phyloP scores from a whole-genome alignment of 108 stramenopile species.

The Nitzschia inconspicua region DNA sequence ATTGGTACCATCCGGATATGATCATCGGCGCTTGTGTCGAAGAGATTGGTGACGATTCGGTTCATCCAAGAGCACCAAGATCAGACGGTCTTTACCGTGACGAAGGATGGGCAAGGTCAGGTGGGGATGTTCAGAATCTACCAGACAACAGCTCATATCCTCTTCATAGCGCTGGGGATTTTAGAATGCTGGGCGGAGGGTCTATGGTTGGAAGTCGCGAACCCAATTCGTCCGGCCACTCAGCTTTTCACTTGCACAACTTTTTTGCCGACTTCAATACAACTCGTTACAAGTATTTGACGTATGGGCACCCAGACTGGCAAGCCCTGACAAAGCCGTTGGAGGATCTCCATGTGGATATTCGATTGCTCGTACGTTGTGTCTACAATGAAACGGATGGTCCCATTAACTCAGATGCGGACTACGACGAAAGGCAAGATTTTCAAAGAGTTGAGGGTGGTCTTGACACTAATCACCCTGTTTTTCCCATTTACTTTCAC shows the following conservation, averaged over 20 bases:
- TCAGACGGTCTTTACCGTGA: background rate
- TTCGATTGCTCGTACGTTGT: conserved; percentile 7
- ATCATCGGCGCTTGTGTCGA: conserved; percentile 51
- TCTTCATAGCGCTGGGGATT: conserved; percentile 18
- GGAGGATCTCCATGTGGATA: conserved; percentile 1
- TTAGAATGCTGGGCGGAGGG: conserved; percentile 8
- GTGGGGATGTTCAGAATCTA: background rate
- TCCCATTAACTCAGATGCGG: background rate
- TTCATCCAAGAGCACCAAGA: conserved; percentile 23
- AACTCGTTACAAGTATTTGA: conserved; percentile 41
- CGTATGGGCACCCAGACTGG: conserved; percentile 42
- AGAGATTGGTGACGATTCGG: conserved; percentile 31
- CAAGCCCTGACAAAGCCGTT: conserved; percentile 7
- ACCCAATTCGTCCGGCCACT: conserved; percentile 2
- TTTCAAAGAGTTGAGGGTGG: background rate
- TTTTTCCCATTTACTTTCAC: background rate
- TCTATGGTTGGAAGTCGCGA: background rate
- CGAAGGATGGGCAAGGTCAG: conserved; percentile 1
- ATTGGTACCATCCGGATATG: conserved; percentile 53
- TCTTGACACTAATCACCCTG: background rate
- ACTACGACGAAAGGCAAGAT: too few species aligned
- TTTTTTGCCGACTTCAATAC: conserved; percentile 31
- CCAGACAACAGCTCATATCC: background rate
- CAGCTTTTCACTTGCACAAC: conserved; percentile 61
- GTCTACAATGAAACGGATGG: background rate